Percentiles rank a stretch among this genome's conserved stretches.
Conservation (phyloP, 2,329 filamentous ascomycete species). For the Xylaria sp. region DNA sequence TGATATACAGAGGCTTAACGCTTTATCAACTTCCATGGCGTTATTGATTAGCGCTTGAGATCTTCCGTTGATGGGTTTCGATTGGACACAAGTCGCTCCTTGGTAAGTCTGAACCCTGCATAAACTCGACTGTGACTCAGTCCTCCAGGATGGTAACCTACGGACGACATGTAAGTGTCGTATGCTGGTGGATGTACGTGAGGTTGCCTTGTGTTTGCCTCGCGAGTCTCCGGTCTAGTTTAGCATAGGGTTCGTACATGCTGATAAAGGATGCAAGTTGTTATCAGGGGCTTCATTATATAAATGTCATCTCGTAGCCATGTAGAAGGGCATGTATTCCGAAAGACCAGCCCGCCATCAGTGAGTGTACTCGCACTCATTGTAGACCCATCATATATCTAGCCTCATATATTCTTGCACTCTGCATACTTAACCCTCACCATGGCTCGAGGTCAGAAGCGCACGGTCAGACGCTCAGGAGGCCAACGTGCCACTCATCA, state of each 20-base stretch:
- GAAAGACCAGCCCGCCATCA: neutral
- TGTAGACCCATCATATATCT: neutral
- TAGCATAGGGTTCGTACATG: neutral
- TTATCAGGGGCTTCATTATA: neutral
- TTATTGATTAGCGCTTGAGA: neutral
- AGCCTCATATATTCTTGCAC: neutral
- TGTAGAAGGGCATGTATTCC: neutral
- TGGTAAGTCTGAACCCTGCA: neutral
- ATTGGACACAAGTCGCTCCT: neutral
- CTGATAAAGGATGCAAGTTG: neutral
- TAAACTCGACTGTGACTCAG: neutral
- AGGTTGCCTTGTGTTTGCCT: conserved; percentile 14
- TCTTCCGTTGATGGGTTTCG: neutral
- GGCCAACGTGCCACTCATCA: conserved; percentile 13
- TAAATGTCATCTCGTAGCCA: neutral
- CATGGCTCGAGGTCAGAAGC: conserved; percentile 25
- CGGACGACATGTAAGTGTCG: neutral
- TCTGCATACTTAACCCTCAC: neutral
- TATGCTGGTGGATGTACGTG: neutral
- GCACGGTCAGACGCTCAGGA: neutral
- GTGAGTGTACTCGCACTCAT: neutral
- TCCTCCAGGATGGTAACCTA: neutral
- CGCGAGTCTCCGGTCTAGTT: neutral
- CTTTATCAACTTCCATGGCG: neutral
- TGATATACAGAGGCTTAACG: neutral